A percentile compares a stretch with the other conserved stretches of the same genome.
Conservation (phyloP, 495 filamentous ascomycete genomes). For the Penicillium fimorum region DNA sequence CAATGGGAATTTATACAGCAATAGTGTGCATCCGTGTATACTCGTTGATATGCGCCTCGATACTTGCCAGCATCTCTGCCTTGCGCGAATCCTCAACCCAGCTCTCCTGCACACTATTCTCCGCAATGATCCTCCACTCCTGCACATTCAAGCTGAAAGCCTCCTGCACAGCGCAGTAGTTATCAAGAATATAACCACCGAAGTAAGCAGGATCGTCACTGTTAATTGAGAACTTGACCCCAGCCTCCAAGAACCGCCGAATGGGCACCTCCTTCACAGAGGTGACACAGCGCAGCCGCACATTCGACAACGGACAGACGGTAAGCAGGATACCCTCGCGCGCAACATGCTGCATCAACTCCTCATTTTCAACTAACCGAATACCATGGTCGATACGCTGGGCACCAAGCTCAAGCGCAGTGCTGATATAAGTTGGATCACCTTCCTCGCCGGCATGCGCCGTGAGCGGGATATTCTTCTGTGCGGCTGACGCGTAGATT, state of each 20-base stretch:
- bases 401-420: slow-evolving; percentile 59
- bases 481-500: slow-evolving; percentile 54
- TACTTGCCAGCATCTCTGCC: slow-evolving; percentile 32
- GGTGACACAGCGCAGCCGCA: slow-evolving; percentile 58
- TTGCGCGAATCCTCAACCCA: slow-evolving; percentile 50
- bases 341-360: slow-evolving; percentile 58
- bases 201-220: slow-evolving; percentile 83
- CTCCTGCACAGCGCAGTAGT: slow-evolving; percentile 74
- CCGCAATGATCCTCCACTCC: slow-evolving; percentile 65
- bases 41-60: slow-evolving; percentile 40
- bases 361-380: slow-evolving; percentile 58
- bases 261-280: slow-evolving; percentile 61
- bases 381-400: slow-evolving; percentile 74
- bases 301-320: slow-evolving; percentile 73
- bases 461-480: slow-evolving; percentile 55
- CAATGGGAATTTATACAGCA: slow-evolving; percentile 4
- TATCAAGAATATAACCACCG: slow-evolving; percentile 72
- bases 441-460: slow-evolving; percentile 79
- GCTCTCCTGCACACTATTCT: slow-evolving; percentile 61
- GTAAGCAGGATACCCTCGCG: slow-evolving; percentile 58
- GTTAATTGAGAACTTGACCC: slow-evolving; percentile 67
- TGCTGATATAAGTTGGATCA: slow-evolving; percentile 61
- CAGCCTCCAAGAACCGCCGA: slow-evolving; percentile 60
- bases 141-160: slow-evolving; percentile 58
- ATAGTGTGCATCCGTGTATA: slow-evolving; percentile 13